A percentile compares a stretch with the other conserved stretches of the same genome.
Evolutionary conservation across 768 basidiomycete species (phyloP).

Genomic region (Melanogaster broomeanus): DNA sequence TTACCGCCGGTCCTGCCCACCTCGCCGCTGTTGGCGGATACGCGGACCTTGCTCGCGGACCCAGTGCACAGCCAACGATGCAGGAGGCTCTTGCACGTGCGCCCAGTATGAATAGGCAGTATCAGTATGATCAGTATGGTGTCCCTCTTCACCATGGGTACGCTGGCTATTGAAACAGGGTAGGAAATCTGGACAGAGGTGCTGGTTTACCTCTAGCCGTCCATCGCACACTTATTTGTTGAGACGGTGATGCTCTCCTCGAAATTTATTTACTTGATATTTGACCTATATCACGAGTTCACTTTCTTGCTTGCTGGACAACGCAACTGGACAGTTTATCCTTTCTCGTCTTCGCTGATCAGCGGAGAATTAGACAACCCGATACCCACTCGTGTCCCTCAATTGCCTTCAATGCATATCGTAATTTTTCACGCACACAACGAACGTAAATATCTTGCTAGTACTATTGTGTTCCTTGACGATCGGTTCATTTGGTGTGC

Average conservation of each 20-base stretch:
- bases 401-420: neutral
- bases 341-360: neutral
- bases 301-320: constrained; percentile 35
- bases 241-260: neutral
- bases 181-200: neutral
- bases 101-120: constrained; percentile 46
- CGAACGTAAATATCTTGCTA: neutral
- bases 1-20: constrained; percentile 59
- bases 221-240: neutral
- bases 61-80: constrained; percentile 65
- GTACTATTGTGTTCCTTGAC: constrained; percentile 1
- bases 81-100: constrained; percentile 37
- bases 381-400: constrained; percentile 19
- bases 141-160: constrained; percentile 61
- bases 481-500: constrained; percentile 9
- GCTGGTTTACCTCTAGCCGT: neutral
- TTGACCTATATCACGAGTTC: constrained; percentile 5
- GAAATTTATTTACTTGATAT: neutral
- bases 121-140: constrained; percentile 52
- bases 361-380: constrained; percentile 1
- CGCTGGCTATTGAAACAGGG: constrained; percentile 18
- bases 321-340: constrained; percentile 17
- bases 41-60: constrained; percentile 77
- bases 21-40: constrained; percentile 77
- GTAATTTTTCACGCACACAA: neutral